Evolutionary conservation across 352 stramenopile genomes (phyloP), one percentile per base, ranked within the genome.

Genomic region (Phytophthora sojae): DNA sequence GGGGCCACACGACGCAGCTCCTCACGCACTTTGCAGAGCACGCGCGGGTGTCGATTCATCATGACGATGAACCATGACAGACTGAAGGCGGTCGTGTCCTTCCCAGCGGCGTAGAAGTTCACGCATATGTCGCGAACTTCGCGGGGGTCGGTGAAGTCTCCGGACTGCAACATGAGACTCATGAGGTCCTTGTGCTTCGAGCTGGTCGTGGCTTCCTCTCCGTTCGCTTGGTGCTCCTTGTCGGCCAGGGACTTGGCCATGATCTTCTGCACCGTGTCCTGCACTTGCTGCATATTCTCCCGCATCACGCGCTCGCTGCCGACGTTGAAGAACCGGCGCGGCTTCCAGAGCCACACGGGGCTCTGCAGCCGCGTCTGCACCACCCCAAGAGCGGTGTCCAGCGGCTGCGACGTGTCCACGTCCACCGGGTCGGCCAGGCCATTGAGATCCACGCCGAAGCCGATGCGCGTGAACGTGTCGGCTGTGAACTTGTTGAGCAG

Each of bases 31-130:
- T 81, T 85, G 14, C 63, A 65, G 21, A 83, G 64, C 11, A 88
- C 81, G 7, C 65, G 45, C 5, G 81, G 78, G 59, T 92, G 62
- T 37, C 73, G 76, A 50, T 75, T 77, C 57, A 96, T 75, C 71
- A 90, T 86, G 54, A 90, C 82, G 25, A 96, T 66, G 57, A 92
- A 86, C 83, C 85, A 95, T 17, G 71, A 71, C 21, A 96, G 67
- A 15, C 67, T 79, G 47, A 81, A 75, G 2, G 86, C 77, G 0
- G 88, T 93, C 0, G 89, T 94, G 69, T 94, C 88, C 9, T 85
- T 77, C 2, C 88, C 88, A 3, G 83, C 85, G 7, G 83, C 64
- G 53, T 92, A 81, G 60, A 95, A 91, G 37, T 79, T 87, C n/a
- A 96, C 73, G 4, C 85, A 72, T 25, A 94, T 84, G 69, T 96